Evolutionary conservation across 1,284 basidiomycete genomes (phyloP), one percentile per base, ranked within the genome.

Genomic region (Cutaneotrichosporon sp.): DNA sequence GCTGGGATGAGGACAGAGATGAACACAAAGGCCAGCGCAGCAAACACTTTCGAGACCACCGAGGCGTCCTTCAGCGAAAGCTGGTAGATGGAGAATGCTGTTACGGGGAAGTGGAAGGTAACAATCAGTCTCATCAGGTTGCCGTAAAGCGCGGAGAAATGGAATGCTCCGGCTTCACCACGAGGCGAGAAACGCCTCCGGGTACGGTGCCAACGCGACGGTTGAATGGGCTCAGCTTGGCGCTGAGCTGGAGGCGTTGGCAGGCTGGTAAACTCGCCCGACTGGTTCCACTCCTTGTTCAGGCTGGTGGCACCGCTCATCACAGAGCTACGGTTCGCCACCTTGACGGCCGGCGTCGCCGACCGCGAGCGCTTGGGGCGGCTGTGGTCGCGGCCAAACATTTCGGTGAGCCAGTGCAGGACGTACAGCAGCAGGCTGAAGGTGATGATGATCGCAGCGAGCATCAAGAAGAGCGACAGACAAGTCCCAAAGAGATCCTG

Each of bases 81-180:
- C 65, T 92, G 86, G 70, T 89, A 96, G 56, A 83, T 84, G 7
- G 90, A 90, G 72, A 94, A 92, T 50, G 91, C 83, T 35, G 90
- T 94, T 61, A 97, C 81, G 10, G 93, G 93, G 18, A 97, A 82
- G 76, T 97, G 93, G 77, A 97, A 97, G 37, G 94, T 79, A 50
- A 93, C 79, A 40, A 97, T 81, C 52, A 94, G 79, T 48, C 94
- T 86, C 51, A 93, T 83, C 48, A 97, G 82, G 73, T 97, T 97
- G 43, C 93, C 93, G 60, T 75, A 75, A 15, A 77, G 57, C 8
- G 74, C 72, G 1, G 70, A 64, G 38, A 69, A 70, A 54, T 76
- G 74, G 53, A 75, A 77, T 8, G 74, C 75, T 1, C 75, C 75
- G 3, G 75, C 70, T 41, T 72, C 71, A 9, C 75, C 75, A 49